These are phyloP conservation scores for Nakaseomyces kungkrabaensis DNA, from an alignment of 1,139 yeast species.

Conservation along the genomic window DNA sequence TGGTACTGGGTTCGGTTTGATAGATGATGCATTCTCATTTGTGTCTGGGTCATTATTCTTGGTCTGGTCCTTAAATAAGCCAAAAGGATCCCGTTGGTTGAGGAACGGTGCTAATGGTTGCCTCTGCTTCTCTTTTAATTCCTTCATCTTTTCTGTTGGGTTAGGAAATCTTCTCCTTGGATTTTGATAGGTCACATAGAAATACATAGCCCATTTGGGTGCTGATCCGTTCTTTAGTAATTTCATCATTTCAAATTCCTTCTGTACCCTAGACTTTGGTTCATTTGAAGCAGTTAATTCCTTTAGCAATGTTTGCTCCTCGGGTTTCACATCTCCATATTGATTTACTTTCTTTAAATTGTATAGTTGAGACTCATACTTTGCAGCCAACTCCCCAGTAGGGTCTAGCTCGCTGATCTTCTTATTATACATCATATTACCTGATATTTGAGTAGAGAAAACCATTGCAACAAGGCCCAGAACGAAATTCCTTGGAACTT, in stretches of 20 bases:
- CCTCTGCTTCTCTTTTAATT: slow-evolving; percentile 17
- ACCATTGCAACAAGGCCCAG: slow-evolving; percentile 30
- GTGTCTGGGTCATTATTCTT: background rate
- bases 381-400: slow-evolving; percentile 8
- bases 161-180: slow-evolving; percentile 33
- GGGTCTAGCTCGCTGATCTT: slow-evolving; percentile 24
- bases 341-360: slow-evolving; percentile 3
- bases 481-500: slow-evolving; percentile 29
- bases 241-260: slow-evolving; percentile 31
- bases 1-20: background rate
- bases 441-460: slow-evolving; percentile 25
- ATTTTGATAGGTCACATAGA: slow-evolving; percentile 29
- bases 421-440: slow-evolving; percentile 21
- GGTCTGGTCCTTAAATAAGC: slow-evolving; percentile 25
- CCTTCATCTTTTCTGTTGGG: slow-evolving; percentile 28
- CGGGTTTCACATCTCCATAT: background rate
- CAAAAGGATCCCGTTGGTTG: slow-evolving; percentile 32
- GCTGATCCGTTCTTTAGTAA: slow-evolving; percentile 29
- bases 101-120: slow-evolving; percentile 13
- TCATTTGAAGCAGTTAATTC: background rate
- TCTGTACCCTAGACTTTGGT: slow-evolving; percentile 13
- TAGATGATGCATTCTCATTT: background rate
- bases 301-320: slow-evolving; percentile 1
- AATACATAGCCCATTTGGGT: slow-evolving; percentile 32
- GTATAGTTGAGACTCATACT: slow-evolving; percentile 8